Evolutionary conservation across 257 asterid genomes (phyloP).

Genomic region (Solanum corneliomulleri): DNA sequence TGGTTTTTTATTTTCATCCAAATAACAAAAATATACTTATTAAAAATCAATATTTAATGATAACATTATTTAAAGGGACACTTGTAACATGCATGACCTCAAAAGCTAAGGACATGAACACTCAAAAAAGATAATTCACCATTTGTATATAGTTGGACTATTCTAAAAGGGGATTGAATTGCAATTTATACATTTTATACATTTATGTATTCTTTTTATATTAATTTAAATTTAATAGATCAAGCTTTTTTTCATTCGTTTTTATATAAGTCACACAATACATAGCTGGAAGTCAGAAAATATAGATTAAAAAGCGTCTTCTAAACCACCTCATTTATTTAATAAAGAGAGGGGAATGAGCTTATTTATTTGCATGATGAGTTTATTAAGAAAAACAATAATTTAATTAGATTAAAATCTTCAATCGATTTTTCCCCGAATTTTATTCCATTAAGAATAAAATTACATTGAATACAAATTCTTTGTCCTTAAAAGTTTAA

Average conservation of each 20-base stretch:
- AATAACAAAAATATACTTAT: not conserved
- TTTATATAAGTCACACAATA: not conserved
- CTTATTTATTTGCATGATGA: no score
- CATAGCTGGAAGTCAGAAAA: not conserved
- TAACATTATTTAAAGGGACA: not conserved
- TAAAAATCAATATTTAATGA: not conserved
- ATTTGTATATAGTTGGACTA: not conserved
- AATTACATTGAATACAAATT: not conserved
- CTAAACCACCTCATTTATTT: not conserved
- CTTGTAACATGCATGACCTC: not conserved
- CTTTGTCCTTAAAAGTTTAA: not conserved
- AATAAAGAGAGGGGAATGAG: not conserved
- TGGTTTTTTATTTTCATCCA: not conserved
- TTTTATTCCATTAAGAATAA: no score
- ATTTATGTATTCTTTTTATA: not conserved
- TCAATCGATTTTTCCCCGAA: no score
- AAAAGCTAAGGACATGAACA: not conserved
- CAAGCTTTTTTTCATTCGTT: not conserved
- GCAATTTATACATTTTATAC: not conserved
- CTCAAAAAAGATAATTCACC: not conserved
- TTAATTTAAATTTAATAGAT: not conserved
- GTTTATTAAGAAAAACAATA: no score
- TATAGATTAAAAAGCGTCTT: not conserved
- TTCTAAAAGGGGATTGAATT: not conserved
- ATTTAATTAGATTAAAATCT: no score